These are phyloP conservation scores for Gypsophila paniculata DNA, from an alignment of 179 eudicot species.

Conservation along the genomic window DNA sequence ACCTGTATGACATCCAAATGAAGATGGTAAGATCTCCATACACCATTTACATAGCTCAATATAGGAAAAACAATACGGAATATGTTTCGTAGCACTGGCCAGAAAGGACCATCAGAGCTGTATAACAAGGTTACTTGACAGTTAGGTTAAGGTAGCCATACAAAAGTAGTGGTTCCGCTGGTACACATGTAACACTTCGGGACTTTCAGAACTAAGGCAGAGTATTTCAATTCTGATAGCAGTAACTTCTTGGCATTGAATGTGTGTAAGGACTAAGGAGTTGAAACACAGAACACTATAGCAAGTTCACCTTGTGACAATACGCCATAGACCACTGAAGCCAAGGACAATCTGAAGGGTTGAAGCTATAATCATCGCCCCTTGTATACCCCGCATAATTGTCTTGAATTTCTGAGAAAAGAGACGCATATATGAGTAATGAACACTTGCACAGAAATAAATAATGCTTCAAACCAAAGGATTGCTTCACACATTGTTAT, in stretches of 20 bases:
- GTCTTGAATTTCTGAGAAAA: slow-evolving; percentile 60
- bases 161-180: too few species aligned
- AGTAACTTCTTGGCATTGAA: neutral
- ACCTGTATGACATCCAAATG: slow-evolving; percentile 37
- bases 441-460: neutral
- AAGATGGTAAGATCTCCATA: slow-evolving; percentile 6
- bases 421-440: slow-evolving; percentile 11
- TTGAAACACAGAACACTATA: neutral
- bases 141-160: too few species aligned
- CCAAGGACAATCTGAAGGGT: slow-evolving; percentile 87
- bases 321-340: slow-evolving; percentile 99
- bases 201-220: too few species aligned
- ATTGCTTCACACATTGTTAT: neutral
- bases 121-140: too few species aligned
- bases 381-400: slow-evolving; percentile 84
- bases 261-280: neutral
- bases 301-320: slow-evolving; percentile 63
- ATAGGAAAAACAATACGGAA: neutral
- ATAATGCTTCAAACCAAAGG: neutral
- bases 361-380: slow-evolving; percentile 92
- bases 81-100: neutral
- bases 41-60: neutral
- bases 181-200: too few species aligned
- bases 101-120: too few species aligned
- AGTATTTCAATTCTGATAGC: neutral